phyloP scores from a whole-genome alignment of 164 flowering plant species.

The Vitis rupestris region DNA sequence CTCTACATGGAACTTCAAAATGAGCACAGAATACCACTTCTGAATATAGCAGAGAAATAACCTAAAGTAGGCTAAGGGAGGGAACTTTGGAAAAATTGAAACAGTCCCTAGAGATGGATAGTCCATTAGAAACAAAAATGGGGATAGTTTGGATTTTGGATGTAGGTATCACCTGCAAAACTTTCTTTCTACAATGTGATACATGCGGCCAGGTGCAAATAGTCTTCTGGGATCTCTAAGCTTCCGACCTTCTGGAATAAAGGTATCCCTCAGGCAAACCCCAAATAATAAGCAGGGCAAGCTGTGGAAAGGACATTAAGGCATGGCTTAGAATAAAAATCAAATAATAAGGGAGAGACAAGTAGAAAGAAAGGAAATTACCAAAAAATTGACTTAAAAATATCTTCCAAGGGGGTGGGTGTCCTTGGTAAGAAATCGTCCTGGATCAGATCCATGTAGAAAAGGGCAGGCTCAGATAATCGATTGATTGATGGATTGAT shows the following conservation, averaged over 20 bases:
- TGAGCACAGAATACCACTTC: too few species aligned
- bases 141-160: background rate
- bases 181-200: slow-evolving; percentile 93
- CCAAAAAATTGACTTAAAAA: slow-evolving; percentile 87
- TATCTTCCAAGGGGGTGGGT: slow-evolving; percentile 88
- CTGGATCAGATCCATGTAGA: slow-evolving; percentile 36
- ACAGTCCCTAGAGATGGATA: background rate
- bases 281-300: slow-evolving; percentile 88
- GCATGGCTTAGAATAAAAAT: slow-evolving; percentile 49
- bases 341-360: slow-evolving; percentile 6
- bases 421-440: slow-evolving; percentile 98
- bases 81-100: background rate
- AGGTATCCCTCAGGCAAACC: slow-evolving; percentile 91
- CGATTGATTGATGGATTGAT: too few species aligned
- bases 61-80: background rate
- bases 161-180: slow-evolving; percentile 70
- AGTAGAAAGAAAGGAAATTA: slow-evolving; percentile 24
- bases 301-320: slow-evolving; percentile 73
- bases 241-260: slow-evolving; percentile 81
- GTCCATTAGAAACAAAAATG: background rate
- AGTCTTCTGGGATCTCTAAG: slow-evolving; percentile 91
- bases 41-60: background rate
- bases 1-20: too few species aligned
- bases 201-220: slow-evolving; percentile 93
- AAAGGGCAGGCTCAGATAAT: too few species aligned